A percentile compares a stretch with the other conserved stretches of the same genome.
phyloP scores from a whole-genome alignment of 2,329 filamentous ascomycete genomes.

The Scedosporium dehoogii region DNA sequence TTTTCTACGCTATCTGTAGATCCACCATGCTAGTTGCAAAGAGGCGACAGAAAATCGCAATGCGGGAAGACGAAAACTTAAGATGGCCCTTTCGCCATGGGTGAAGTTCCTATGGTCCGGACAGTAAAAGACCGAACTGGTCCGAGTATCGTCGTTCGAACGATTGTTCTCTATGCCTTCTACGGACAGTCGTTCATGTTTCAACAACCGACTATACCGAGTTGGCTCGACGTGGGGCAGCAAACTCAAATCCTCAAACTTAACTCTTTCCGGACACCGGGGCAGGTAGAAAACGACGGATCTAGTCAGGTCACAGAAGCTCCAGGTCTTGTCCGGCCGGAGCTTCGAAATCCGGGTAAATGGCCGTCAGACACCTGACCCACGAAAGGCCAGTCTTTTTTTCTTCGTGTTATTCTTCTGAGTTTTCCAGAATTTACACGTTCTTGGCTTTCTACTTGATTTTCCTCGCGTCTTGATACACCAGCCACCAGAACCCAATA shows the following conservation, averaged over 20 bases:
- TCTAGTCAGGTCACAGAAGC: too few species aligned
- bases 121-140: neutral
- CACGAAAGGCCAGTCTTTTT: neutral
- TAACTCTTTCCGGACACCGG: neutral
- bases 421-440: neutral
- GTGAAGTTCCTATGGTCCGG: neutral
- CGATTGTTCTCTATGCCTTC: neutral
- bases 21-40: neutral
- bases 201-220: neutral
- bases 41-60: neutral
- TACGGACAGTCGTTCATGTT: neutral
- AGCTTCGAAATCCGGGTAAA: neutral
- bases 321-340: neutral
- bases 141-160: neutral
- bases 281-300: neutral
- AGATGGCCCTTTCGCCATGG: neutral
- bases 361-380: neutral
- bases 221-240: neutral
- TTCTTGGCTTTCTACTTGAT: neutral
- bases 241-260: neutral
- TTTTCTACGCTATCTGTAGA: neutral
- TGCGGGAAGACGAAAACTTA: neutral
- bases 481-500: neutral
- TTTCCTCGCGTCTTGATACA: neutral
- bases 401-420: neutral